Evolutionary conservation across 2,329 filamentous ascomycete species (phyloP).

Genomic region (Sclerotinia minor): DNA sequence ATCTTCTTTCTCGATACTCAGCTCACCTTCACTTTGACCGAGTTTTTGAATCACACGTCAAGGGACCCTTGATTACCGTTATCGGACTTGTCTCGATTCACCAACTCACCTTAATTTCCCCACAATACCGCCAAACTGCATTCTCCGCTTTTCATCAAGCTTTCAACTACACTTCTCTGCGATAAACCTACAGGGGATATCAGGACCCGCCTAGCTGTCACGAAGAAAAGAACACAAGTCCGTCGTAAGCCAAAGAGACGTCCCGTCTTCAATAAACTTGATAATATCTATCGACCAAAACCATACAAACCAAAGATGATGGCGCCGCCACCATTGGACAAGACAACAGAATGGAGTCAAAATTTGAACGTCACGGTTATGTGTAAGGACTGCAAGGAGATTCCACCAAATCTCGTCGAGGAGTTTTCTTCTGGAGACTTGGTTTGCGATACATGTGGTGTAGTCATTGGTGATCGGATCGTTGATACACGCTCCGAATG

Average conservation of each 20-base stretch:
- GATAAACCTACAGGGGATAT: conserved; percentile 41
- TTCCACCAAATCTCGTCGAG: conserved; percentile 88
- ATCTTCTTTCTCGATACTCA: conserved; percentile 1
- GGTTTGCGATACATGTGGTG: conserved; percentile 86
- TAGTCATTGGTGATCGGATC: conserved; percentile 86
- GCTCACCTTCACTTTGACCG: conserved; percentile 1
- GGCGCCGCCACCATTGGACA: conserved; percentile 40
- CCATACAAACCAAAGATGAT: conserved; percentile 51
- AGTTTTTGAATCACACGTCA: background rate
- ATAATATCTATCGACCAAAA: conserved; percentile 49
- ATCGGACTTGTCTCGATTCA: conserved; percentile 29
- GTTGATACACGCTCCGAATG: conserved; percentile 97
- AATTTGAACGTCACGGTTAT: conserved; percentile 84
- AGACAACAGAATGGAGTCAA: conserved; percentile 49
- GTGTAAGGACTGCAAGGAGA: conserved; percentile 88
- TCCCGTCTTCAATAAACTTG: conserved; percentile 46
- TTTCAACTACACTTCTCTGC: conserved; percentile 49
- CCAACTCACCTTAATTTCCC: conserved; percentile 18
- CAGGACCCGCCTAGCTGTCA: conserved; percentile 38
- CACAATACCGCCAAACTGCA: conserved; percentile 62
- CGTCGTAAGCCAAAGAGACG: conserved; percentile 45
- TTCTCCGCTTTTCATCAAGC: conserved; percentile 68
- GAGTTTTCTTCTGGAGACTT: conserved; percentile 92
- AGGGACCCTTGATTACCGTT: conserved; percentile 9
- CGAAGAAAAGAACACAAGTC: conserved; percentile 40